Conservation (phyloP, 2,329 filamentous ascomycete genomes). For the Knoxdaviesia capensis region DNA sequence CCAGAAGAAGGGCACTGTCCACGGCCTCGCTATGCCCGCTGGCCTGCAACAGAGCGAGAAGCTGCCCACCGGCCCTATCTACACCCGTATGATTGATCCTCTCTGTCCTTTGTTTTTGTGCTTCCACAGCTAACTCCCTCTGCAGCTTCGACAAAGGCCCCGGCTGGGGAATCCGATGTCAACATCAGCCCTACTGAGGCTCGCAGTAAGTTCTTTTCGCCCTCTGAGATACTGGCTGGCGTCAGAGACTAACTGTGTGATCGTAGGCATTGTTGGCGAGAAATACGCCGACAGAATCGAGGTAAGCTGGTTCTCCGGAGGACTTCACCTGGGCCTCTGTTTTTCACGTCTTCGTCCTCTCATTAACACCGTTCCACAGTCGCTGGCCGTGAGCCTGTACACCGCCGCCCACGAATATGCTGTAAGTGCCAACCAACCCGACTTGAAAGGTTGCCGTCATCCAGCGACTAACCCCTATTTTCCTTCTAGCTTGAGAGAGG, state of each 20-base stretch:
- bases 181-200: slow-evolving; percentile 58
- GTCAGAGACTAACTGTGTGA: slow-evolving; percentile 29
- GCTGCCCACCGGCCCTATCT: slow-evolving; percentile 44
- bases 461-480: background rate
- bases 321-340: no score
- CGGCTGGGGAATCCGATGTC: slow-evolving; percentile 58
- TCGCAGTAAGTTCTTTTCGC: slow-evolving; percentile 24
- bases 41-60: slow-evolving; percentile 52
- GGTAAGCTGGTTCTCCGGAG: background rate
- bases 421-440: background rate
- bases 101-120: slow-evolving; percentile 12
- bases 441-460: no score
- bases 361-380: no score
- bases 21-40: slow-evolving; percentile 48
- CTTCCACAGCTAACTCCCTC: slow-evolving; percentile 23
- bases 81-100: slow-evolving; percentile 28
- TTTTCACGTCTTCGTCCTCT: no score
- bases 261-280: slow-evolving; percentile 24
- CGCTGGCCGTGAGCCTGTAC: slow-evolving; percentile 14
- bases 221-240: slow-evolving; percentile 42
- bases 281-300: slow-evolving; percentile 13
- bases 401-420: slow-evolving; percentile 39
- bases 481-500: slow-evolving; percentile 9
- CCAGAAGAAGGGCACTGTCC: slow-evolving; percentile 51
- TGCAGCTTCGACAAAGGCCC: slow-evolving; percentile 73